Evolutionary conservation across 2,329 filamentous ascomycete species (phyloP).

Genomic region (Colletotrichum spinosum): DNA sequence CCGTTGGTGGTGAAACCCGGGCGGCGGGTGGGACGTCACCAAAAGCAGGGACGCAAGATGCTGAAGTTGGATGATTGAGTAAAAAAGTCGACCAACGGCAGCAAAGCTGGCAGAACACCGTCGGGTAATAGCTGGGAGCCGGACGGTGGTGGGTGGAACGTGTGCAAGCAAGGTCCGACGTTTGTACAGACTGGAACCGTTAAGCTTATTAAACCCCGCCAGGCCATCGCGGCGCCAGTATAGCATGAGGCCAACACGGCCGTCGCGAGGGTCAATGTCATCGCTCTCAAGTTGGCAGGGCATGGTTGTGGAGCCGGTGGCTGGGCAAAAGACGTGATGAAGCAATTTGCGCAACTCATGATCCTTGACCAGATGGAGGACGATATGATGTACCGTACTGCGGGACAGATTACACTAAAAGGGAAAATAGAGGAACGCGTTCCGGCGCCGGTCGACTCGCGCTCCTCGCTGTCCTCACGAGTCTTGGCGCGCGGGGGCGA

Average conservation of each 20-base stretch:
- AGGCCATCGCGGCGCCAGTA: conserved; percentile 2
- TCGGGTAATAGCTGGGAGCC: background rate
- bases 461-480: conserved; percentile 13
- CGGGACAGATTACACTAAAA: no score
- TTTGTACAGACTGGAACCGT: background rate
- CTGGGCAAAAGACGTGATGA: conserved; percentile 3
- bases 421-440: no score
- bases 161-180: background rate
- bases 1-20: conserved; percentile 1
- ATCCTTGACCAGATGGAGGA: background rate
- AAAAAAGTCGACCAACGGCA: background rate
- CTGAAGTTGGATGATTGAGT: background rate
- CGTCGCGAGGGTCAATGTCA: background rate
- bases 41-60: background rate
- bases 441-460: background rate
- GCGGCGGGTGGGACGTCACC: conserved; percentile 8
- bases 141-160: background rate
- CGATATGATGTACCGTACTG: background rate
- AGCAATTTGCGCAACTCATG: background rate
- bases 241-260: background rate
- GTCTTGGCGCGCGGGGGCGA: conserved; percentile 33
- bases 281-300: background rate
- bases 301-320: conserved; percentile 3
- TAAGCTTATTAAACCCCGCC: background rate
- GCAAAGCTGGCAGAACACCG: background rate